Evolutionary conservation across 306 rosid genomes (phyloP).

Genomic region (Cajanus cajan): DNA sequence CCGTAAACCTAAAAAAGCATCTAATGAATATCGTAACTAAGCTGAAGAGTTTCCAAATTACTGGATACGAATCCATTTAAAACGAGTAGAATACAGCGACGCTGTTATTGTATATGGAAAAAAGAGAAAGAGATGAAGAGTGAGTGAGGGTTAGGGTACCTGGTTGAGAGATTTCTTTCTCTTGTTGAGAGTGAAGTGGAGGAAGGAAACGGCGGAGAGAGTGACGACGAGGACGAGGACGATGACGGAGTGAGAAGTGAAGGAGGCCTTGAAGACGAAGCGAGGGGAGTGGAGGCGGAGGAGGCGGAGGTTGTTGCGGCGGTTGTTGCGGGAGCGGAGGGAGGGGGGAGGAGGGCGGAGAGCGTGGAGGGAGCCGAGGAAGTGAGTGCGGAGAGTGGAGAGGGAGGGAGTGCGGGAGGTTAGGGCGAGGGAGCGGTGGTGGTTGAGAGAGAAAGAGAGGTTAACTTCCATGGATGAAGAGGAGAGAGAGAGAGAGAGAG

Average conservation of each 20-base stretch:
- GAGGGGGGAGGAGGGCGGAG: slow-evolving; percentile 46
- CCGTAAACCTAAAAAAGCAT: not conserved
- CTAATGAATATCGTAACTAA: not conserved
- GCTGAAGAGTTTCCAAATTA: not conserved
- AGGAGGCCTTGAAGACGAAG: slow-evolving; percentile 56
- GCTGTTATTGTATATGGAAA: too few relatives aligned
- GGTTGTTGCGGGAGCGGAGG: slow-evolving; percentile 41
- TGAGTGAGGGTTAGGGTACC: slow-evolving; percentile 28
- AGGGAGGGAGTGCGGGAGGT: slow-evolving; percentile 22
- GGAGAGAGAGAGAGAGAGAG: slow-evolving; percentile 6
- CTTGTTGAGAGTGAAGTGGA: slow-evolving; percentile 48
- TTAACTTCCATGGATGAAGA: slow-evolving; percentile 58
- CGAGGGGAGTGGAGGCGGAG: slow-evolving; percentile 48
- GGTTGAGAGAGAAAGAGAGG: slow-evolving; percentile 50
- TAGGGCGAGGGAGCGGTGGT: slow-evolving; percentile 41
- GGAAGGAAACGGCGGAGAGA: slow-evolving; percentile 63
- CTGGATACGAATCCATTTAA: too few relatives aligned
- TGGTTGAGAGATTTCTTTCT: slow-evolving; percentile 48
- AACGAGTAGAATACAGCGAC: too few relatives aligned
- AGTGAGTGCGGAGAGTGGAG: slow-evolving; percentile 49
- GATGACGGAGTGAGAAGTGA: slow-evolving; percentile 49
- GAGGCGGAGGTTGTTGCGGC: slow-evolving; percentile 12
- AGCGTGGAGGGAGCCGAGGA: slow-evolving; percentile 55
- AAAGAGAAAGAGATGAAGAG: too few relatives aligned
- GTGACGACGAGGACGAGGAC: slow-evolving; percentile 59